A percentile compares a stretch with the other conserved stretches of the same genome.
These are phyloP conservation scores for Fistulinella cinereoalba DNA, from an alignment of 1,284 basidiomycete species.

Conservation along the genomic window DNA sequence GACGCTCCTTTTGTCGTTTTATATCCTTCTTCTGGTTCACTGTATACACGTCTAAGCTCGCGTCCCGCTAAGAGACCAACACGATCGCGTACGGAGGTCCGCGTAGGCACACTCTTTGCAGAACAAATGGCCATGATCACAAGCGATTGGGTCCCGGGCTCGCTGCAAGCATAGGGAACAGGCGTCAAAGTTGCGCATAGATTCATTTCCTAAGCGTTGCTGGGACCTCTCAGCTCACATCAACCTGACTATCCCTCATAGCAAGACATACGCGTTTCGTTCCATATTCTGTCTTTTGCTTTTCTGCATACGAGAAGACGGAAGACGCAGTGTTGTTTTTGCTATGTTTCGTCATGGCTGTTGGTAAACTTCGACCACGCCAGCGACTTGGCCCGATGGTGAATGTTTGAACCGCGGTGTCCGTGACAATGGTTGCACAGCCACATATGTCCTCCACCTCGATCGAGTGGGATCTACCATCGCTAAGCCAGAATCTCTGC, in stretches of 20 bases:
- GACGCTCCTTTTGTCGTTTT: constrained; percentile 74
- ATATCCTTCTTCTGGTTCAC: constrained; percentile 89
- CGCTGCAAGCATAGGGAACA: constrained; percentile 82
- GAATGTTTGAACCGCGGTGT: no score
- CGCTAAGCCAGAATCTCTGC: no score
- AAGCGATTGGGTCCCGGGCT: constrained; percentile 78
- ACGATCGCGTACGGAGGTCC: constrained; percentile 58
- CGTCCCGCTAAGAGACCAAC: not conserved
- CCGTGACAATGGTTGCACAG: no score
- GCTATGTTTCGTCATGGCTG: constrained; percentile 82
- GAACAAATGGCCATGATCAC: constrained; percentile 82
- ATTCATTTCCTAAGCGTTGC: constrained; percentile 87
- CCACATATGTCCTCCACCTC: no score
- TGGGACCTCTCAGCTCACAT: constrained; percentile 27
- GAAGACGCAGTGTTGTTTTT: constrained; percentile 87
- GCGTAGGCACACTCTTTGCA: constrained; percentile 87
- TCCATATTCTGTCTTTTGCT: constrained; percentile 80
- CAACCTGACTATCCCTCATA: not conserved
- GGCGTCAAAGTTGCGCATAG: constrained; percentile 84
- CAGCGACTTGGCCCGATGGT: no score
- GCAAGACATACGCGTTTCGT: constrained; percentile 59
- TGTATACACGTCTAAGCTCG: constrained; percentile 30
- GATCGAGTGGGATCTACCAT: no score
- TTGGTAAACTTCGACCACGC: no score
- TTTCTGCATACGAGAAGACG: constrained; percentile 83